phyloP scores from a whole-genome alignment of 1,139 yeast genomes.

The Pichia sp. region DNA sequence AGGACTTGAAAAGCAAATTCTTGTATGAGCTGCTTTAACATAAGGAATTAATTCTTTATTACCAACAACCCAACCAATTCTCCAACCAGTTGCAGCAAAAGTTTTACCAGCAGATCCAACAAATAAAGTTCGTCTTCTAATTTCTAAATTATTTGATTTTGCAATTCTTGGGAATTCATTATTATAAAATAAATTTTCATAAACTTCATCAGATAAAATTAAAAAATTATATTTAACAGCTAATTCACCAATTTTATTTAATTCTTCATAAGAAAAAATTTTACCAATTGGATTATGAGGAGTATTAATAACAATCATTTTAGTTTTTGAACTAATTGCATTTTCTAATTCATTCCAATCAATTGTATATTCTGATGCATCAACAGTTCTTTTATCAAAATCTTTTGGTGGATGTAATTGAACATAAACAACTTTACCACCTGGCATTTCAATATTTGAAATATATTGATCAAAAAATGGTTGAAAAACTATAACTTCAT shows the following conservation, averaged over 20 bases:
- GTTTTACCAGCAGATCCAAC: conserved; percentile 98
- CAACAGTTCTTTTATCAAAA: conserved; percentile 54
- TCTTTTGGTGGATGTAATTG: conserved; percentile 81
- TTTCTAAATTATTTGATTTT: conserved; percentile 54
- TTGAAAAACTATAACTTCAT: conserved; percentile 95
- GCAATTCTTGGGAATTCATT: conserved; percentile 74
- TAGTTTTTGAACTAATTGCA: conserved; percentile 69
- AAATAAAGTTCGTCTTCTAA: conserved; percentile 71
- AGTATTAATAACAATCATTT: conserved; percentile 79
- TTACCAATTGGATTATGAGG: conserved; percentile 98
- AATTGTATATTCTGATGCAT: conserved; percentile 82
- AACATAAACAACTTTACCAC: conserved; percentile 84
- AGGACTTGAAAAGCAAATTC: conserved; percentile 85
- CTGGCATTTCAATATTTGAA: conserved; percentile 86
- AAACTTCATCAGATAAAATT: conserved; percentile 88
- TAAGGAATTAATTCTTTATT: conserved; percentile 74
- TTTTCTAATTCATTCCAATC: conserved; percentile 71
- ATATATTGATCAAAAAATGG: conserved; percentile 97
- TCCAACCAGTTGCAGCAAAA: conserved; percentile 98
- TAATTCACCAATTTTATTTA: conserved; percentile 65
- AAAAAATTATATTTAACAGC: conserved; percentile 80
- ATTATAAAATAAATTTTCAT: conserved; percentile 76
- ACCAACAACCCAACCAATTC: conserved; percentile 94
- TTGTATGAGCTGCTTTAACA: conserved; percentile 84
- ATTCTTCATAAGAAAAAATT: conserved; percentile 70